Evolutionary conservation across 2,329 filamentous ascomycete species (phyloP).

Genomic region (Hortaea werneckii): DNA sequence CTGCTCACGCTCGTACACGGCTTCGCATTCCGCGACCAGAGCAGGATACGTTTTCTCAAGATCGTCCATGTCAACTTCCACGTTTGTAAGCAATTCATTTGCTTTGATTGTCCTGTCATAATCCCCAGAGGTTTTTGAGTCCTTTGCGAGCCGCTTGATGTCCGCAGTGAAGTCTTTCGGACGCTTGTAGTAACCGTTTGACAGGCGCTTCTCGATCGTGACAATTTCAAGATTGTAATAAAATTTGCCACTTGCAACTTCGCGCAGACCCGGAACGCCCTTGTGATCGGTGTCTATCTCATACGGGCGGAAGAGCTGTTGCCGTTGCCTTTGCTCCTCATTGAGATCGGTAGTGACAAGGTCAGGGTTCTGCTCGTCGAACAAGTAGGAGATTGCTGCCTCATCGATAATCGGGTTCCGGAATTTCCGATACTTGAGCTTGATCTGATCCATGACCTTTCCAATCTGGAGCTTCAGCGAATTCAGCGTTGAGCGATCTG

Average conservation of each 20-base stretch:
- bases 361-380: slow-evolving; percentile 69
- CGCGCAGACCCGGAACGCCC: slow-evolving; percentile 64
- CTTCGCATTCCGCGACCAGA: slow-evolving; percentile 65
- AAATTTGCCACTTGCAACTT: slow-evolving; percentile 69
- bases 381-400: slow-evolving; percentile 65
- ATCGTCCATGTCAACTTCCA: slow-evolving; percentile 80
- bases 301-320: slow-evolving; percentile 57
- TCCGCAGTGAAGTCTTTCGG: slow-evolving; percentile 84
- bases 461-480: slow-evolving; percentile 80
- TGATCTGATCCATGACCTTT: slow-evolving; percentile 95
- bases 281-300: slow-evolving; percentile 71
- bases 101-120: slow-evolving; percentile 73
- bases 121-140: slow-evolving; percentile 74
- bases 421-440: slow-evolving; percentile 81
- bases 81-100: slow-evolving; percentile 84
- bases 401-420: slow-evolving; percentile 69
- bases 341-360: slow-evolving; percentile 51
- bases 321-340: slow-evolving; percentile 43
- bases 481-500: slow-evolving; percentile 76
- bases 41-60: slow-evolving; percentile 57
- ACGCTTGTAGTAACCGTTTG: slow-evolving; percentile 90
- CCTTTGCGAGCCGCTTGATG: slow-evolving; percentile 73
- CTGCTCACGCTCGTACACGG: slow-evolving; percentile 63
- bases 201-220: slow-evolving; percentile 90
- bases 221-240: slow-evolving; percentile 92